phyloP scores from a whole-genome alignment of 306 rosid genomes.

The Prunus padus region DNA sequence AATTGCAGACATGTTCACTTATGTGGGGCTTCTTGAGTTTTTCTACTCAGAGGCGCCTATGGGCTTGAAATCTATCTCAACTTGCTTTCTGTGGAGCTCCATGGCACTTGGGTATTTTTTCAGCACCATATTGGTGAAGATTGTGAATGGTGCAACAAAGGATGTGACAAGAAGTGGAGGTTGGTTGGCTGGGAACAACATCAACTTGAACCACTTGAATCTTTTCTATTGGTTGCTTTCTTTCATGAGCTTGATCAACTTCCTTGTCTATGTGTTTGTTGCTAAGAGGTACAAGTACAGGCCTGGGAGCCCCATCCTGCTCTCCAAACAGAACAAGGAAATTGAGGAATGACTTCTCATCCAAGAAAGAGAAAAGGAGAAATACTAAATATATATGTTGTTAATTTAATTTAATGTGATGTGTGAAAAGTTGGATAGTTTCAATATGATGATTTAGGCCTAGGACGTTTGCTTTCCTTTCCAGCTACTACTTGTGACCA shows the following conservation, averaged over 20 bases:
- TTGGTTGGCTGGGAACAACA: constrained; percentile 84
- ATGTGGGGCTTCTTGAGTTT: constrained; percentile 79
- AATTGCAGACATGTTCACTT: constrained; percentile 86
- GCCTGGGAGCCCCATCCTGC: constrained; percentile 31
- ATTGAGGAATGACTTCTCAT: neutral
- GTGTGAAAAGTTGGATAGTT: neutral
- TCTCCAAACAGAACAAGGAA: constrained; percentile 17
- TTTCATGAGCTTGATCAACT: constrained; percentile 66
- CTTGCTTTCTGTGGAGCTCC: constrained; percentile 87
- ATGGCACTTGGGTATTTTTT: constrained; percentile 84
- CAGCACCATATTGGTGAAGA: constrained; percentile 71
- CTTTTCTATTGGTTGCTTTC: constrained; percentile 77
- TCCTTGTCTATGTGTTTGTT: constrained; percentile 55
- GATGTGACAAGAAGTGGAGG: constrained; percentile 52
- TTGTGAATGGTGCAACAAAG: constrained; percentile 65
- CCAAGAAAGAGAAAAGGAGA: neutral
- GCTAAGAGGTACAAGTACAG: constrained; percentile 74
- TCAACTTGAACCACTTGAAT: constrained; percentile 74
- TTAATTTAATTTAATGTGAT: neutral
- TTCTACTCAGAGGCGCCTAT: constrained; percentile 93
- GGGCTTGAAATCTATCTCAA: constrained; percentile 69
- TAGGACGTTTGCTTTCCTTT: neutral
- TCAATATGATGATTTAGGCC: neutral
- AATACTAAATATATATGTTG: neutral
- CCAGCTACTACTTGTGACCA: neutral